Evolutionary conservation across 805 yeast species (phyloP).

Genomic region (Candida vaughaniae): DNA sequence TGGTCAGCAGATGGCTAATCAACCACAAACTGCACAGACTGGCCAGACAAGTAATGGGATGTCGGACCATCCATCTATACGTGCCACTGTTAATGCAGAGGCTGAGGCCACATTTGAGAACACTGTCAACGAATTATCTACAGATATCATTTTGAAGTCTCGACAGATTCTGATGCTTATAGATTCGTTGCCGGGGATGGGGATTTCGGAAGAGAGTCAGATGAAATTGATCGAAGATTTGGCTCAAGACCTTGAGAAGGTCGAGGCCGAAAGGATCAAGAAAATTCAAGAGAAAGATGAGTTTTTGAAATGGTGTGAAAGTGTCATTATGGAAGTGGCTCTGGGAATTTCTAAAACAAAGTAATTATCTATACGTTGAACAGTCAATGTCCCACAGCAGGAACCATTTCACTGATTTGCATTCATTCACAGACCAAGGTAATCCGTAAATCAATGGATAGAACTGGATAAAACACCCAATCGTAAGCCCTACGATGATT

Average conservation of each 20-base stretch:
- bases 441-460: conserved; percentile 49
- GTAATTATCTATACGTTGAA: conserved; percentile 17
- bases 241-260: conserved; percentile 57
- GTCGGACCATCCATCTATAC: conserved; percentile 13
- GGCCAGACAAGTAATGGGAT: conserved; percentile 7
- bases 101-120: conserved; percentile 28
- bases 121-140: conserved; percentile 72
- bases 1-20: conserved; percentile 21
- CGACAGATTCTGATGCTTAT: conserved; percentile 84
- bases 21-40: background rate
- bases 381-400: conserved; percentile 48
- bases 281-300: conserved; percentile 65
- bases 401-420: conserved; percentile 36
- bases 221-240: conserved; percentile 59
- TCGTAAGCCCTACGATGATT: conserved; percentile 16
- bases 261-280: conserved; percentile 56
- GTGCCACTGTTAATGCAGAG: conserved; percentile 7
- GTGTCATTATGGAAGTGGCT: conserved; percentile 60
- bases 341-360: conserved; percentile 49
- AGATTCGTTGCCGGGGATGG: conserved; percentile 90
- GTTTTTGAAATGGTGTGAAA: conserved; percentile 61
- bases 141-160: conserved; percentile 81
- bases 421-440: conserved; percentile 43
- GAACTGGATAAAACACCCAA: conserved; percentile 25
- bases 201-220: conserved; percentile 76